Conservation (phyloP, 2,329 filamentous ascomycete species). For the Exophiala spinifera region DNA sequence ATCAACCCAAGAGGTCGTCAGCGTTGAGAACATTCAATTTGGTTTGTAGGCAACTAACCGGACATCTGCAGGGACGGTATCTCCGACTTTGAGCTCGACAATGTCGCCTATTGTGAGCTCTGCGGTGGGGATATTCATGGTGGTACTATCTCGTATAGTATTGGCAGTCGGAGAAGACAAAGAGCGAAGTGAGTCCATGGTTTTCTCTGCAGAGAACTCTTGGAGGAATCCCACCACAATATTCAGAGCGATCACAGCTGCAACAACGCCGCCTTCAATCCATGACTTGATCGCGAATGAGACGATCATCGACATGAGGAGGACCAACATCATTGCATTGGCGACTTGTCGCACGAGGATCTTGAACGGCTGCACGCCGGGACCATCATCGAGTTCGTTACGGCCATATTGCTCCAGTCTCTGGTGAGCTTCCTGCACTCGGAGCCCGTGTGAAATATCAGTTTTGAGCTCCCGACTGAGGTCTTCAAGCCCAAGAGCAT, state of each 20-base stretch:
- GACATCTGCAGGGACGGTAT: conserved; percentile 49
- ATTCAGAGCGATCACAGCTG: conserved; percentile 57
- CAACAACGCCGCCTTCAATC: conserved; percentile 60
- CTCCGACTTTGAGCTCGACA: conserved; percentile 49
- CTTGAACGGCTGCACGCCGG: conserved; percentile 66
- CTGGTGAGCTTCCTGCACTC: conserved; percentile 50
- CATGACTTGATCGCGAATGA: conserved; percentile 58
- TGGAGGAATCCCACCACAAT: conserved; percentile 57
- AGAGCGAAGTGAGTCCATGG: conserved; percentile 51
- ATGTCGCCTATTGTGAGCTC: conserved; percentile 59
- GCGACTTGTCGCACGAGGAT: conserved; percentile 65
- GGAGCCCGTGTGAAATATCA: conserved; percentile 49
- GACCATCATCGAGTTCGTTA: conserved; percentile 66
- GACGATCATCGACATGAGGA: conserved; percentile 58
- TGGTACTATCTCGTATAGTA: conserved; percentile 50
- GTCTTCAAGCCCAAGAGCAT: conserved; percentile 60
- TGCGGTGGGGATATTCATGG: conserved; percentile 49
- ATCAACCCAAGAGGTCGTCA: conserved; percentile 30
- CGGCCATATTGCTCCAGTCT: conserved; percentile 57
- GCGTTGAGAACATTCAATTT: no score
- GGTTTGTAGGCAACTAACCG: conserved; percentile 31
- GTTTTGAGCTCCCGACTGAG: conserved; percentile 43
- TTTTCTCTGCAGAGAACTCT: conserved; percentile 53
- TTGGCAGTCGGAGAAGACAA: conserved; percentile 50
- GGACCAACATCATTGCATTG: conserved; percentile 64